These are phyloP conservation scores for Calocera cornea DNA, from an alignment of 768 basidiomycete genomes.

Conservation along the genomic window DNA sequence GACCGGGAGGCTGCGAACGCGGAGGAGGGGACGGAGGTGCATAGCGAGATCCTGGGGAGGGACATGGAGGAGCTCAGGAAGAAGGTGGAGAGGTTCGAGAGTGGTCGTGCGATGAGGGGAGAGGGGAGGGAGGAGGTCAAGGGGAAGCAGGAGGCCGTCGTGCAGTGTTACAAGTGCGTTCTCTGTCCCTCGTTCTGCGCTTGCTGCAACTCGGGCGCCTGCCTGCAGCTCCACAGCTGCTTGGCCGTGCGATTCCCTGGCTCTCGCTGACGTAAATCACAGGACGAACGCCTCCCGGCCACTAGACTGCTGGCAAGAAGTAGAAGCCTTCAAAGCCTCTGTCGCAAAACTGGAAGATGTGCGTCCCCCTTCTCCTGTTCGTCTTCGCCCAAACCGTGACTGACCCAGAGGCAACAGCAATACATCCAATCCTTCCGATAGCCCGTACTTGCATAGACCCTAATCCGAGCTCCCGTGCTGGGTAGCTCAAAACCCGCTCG, in stretches of 20 bases:
- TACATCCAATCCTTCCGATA: slow-evolving; percentile 9
- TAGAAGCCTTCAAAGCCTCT: slow-evolving; percentile 51
- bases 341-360: slow-evolving; percentile 61
- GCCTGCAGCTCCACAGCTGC: too few species aligned
- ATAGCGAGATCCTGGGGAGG: slow-evolving; percentile 46
- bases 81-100: slow-evolving; percentile 59
- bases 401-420: not conserved
- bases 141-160: slow-evolving; percentile 43
- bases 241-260: too few species aligned
- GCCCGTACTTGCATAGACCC: not conserved
- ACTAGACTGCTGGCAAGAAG: slow-evolving; percentile 64
- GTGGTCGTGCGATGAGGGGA: slow-evolving; percentile 33
- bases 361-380: slow-evolving; percentile 1
- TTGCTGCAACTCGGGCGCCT: not conserved
- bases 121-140: slow-evolving; percentile 37
- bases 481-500: too few species aligned
- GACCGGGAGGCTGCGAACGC: slow-evolving; percentile 47
- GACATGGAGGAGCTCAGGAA: slow-evolving; percentile 62
- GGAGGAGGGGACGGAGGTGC: slow-evolving; percentile 24
- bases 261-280: too few species aligned
- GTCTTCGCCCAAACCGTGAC: not conserved
- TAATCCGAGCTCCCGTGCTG: not conserved
- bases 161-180: slow-evolving; percentile 54
- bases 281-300: slow-evolving; percentile 35
- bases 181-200: not conserved